These are phyloP conservation scores for Bombardia bombarda DNA, from an alignment of 495 filamentous ascomycete genomes.

Conservation along the genomic window DNA sequence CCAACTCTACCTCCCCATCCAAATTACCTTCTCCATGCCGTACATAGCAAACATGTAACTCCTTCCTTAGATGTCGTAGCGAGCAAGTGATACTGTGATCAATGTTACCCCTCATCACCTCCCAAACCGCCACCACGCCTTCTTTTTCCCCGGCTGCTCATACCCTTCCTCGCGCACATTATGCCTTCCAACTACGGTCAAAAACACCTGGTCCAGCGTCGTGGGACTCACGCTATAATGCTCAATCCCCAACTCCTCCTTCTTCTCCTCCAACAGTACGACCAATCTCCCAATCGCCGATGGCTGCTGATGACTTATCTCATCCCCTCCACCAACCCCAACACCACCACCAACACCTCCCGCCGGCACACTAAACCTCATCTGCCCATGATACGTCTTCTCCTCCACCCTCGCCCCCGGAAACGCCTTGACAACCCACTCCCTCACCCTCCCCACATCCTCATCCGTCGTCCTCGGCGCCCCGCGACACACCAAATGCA, in stretches of 20 bases:
- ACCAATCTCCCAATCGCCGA: conserved; percentile 56
- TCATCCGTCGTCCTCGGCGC: conserved; percentile 59
- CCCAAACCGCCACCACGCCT: conserved; percentile 11
- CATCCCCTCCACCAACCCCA: neutral
- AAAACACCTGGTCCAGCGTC: conserved; percentile 81
- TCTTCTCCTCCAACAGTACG: conserved; percentile 59
- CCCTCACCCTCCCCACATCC: conserved; percentile 56
- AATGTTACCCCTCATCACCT: too few species aligned
- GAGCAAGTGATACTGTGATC: too few species aligned
- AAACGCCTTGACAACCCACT: conserved; percentile 53
- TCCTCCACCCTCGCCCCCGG: conserved; percentile 55
- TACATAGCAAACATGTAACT: too few species aligned
- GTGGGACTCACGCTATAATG: conserved; percentile 76
- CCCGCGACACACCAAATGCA: conserved; percentile 64
- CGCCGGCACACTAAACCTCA: conserved; percentile 66
- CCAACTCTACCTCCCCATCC: too few species aligned
- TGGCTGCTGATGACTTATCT: conserved; percentile 9
- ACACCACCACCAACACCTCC: neutral
- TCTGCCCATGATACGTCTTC: conserved; percentile 71
- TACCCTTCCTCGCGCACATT: conserved; percentile 73
- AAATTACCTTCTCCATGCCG: too few species aligned
- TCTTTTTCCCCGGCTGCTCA: conserved; percentile 28
- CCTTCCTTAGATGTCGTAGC: too few species aligned
- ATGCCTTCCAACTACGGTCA: conserved; percentile 69
- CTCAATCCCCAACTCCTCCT: conserved; percentile 58